Evolutionary conservation across 768 basidiomycete species (phyloP).

Genomic region (Tulasnella sp.): DNA sequence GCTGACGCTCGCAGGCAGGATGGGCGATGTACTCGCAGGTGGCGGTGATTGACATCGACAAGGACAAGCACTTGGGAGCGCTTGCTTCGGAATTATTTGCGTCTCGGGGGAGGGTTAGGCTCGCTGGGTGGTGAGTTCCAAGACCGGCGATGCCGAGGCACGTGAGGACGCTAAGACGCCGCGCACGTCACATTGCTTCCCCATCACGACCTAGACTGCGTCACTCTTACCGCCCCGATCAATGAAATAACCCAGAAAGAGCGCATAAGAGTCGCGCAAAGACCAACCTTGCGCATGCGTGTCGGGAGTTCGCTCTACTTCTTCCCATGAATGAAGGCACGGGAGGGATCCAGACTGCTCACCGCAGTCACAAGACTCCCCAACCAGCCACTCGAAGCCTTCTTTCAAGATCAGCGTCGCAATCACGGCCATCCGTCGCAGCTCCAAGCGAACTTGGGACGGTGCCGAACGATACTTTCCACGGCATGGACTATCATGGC

Average conservation of each 20-base stretch:
- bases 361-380: conserved; percentile 1
- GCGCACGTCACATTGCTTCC: conserved; percentile 1
- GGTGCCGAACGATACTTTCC: background rate
- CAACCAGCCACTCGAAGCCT: conserved; percentile 12
- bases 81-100: conserved; percentile 2
- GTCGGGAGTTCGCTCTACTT: background rate
- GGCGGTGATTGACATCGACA: conserved; percentile 8
- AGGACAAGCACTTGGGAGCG: background rate
- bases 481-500: conserved; percentile 12
- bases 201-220: conserved; percentile 15
- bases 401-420: background rate
- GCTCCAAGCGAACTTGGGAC: background rate
- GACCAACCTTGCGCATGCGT: background rate
- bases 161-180: background rate
- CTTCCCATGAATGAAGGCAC: conserved; percentile 15
- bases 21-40: conserved; percentile 4
- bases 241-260: conserved; percentile 3
- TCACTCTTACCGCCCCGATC: background rate
- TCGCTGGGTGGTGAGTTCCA: background rate
- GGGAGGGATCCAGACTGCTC: background rate
- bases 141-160: background rate
- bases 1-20: conserved; percentile 12
- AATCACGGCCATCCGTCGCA: background rate
- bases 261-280: background rate
- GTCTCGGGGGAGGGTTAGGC: background rate